Evolutionary conservation across 75 land plant genomes (phyloP).

Genomic region (Cunninghamia lanceolata): DNA sequence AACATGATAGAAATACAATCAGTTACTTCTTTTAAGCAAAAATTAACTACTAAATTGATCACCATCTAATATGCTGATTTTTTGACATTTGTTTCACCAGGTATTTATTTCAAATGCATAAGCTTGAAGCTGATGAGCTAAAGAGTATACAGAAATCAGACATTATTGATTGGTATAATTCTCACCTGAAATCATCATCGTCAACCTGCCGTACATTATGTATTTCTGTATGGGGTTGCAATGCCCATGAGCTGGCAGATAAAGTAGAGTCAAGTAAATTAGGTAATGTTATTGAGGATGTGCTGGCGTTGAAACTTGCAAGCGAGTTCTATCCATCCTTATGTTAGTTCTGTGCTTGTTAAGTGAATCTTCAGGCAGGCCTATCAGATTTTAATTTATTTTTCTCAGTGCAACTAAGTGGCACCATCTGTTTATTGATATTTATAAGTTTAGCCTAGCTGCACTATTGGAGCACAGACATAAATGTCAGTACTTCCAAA

Average conservation of each 20-base stretch:
- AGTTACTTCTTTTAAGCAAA: neutral
- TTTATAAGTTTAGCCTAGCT: neutral
- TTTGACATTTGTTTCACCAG: slow-evolving; percentile 28
- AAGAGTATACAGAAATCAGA: slow-evolving; percentile 57
- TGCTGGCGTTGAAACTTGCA: slow-evolving; percentile 36
- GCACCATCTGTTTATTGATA: neutral
- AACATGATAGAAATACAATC: neutral
- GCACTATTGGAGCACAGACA: neutral
- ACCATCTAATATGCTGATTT: neutral
- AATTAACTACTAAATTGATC: neutral
- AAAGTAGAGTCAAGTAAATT: slow-evolving; percentile 13
- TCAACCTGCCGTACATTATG: slow-evolving; percentile 58
- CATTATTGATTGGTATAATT: slow-evolving; percentile 64
- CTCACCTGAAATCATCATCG: slow-evolving; percentile 45
- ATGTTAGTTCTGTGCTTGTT: slow-evolving; percentile 28
- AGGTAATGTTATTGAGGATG: slow-evolving; percentile 38
- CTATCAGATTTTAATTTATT: neutral
- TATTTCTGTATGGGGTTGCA: slow-evolving; percentile 85
- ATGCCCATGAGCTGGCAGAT: slow-evolving; percentile 37
- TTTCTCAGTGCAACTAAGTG: neutral
- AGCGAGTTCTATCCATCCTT: slow-evolving; percentile 52
- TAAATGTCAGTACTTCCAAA: neutral
- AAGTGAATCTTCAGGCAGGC: neutral
- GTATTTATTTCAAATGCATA: slow-evolving; percentile 72
- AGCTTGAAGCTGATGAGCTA: slow-evolving; percentile 77